Evolutionary conservation across 495 filamentous ascomycete genomes (phyloP).

Genomic region (Astrothelium subdiscretum): DNA sequence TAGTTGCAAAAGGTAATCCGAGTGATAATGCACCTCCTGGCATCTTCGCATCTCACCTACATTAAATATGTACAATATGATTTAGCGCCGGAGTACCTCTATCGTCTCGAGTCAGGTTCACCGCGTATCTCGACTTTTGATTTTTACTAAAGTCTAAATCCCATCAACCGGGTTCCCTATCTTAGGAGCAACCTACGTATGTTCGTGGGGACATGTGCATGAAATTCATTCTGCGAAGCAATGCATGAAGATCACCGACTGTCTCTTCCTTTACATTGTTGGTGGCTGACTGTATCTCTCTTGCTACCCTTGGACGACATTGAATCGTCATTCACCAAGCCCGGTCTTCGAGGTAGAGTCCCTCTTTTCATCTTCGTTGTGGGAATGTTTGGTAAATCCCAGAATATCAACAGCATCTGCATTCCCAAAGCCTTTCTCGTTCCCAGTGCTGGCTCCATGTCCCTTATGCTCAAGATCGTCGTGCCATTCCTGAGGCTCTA

Average conservation of each 20-base stretch:
- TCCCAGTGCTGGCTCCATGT: background rate
- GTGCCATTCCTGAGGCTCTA: conserved; percentile 19
- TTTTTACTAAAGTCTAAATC: background rate
- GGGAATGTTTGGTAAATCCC: background rate
- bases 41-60: too few species aligned
- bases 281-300: background rate
- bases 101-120: background rate
- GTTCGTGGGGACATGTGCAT: too few species aligned
- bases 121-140: background rate
- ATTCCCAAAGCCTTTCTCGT: background rate
- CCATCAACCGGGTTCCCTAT: background rate
- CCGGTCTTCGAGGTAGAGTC: background rate
- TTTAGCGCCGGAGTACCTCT: too few species aligned
- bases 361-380: background rate
- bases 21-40: too few species aligned
- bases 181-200: too few species aligned
- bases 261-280: background rate
- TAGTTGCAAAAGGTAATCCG: too few species aligned
- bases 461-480: conserved; percentile 1
- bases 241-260: background rate
- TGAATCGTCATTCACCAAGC: background rate
- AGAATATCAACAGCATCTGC: background rate
- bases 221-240: background rate
- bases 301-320: background rate
- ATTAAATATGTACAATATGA: too few species aligned